A percentile compares a stretch with the other conserved stretches of the same genome.
These are phyloP conservation scores for Metarhizium humberi DNA, from an alignment of 2,329 filamentous ascomycete species.

Conservation along the genomic window DNA sequence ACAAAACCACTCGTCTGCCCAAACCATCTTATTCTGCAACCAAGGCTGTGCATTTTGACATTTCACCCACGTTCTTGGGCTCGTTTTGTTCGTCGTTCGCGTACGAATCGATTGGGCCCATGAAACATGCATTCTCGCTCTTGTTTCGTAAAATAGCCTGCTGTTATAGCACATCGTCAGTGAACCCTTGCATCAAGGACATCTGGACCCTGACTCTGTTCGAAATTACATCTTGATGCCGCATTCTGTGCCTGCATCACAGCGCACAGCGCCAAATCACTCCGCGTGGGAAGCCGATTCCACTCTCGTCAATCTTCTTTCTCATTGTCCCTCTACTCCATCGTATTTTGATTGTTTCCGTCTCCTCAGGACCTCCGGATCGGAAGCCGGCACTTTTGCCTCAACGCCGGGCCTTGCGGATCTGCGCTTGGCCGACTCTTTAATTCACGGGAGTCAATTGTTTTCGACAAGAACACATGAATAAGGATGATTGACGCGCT, in stretches of 20 bases:
- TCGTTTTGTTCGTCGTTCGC: constrained; percentile 45
- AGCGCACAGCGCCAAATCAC: neutral
- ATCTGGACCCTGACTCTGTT: neutral
- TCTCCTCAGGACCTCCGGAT: no score
- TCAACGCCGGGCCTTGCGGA: neutral
- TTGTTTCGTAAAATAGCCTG: neutral
- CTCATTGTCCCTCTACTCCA: no score
- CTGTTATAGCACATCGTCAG: neutral
- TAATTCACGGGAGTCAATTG: neutral
- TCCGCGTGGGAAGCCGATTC: neutral
- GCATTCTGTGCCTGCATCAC: neutral
- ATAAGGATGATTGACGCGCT: neutral
- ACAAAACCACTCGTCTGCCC: constrained; percentile 6
- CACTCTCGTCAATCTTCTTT: no score
- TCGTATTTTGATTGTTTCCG: no score
- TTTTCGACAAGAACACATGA: neutral
- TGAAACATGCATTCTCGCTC: neutral
- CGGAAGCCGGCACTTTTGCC: no score
- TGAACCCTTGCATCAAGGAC: neutral
- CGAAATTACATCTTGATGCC: neutral
- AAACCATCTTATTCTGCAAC: constrained; percentile 2
- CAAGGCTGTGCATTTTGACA: neutral
- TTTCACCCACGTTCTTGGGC: constrained; percentile 51
- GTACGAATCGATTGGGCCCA: constrained; percentile 24
- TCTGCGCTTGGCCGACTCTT: neutral